Evolutionary conservation across 208 protist genomes (phyloP).

Genomic region (Crithidia brevicula): DNA sequence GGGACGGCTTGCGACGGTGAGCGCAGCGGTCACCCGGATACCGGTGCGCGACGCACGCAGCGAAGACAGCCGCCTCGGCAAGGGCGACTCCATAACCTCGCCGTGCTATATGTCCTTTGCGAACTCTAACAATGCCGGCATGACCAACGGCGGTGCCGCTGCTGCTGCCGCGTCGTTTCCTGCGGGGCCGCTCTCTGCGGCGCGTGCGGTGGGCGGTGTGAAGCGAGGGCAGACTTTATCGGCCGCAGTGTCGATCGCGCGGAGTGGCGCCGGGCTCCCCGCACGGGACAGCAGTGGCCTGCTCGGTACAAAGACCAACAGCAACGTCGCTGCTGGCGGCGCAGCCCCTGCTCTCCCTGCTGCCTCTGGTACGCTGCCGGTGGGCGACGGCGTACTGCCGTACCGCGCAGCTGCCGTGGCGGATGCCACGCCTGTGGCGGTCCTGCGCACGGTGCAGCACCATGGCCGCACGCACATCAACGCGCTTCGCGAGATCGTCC

Average conservation of each 20-base stretch:
- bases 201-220: conserved; percentile 8
- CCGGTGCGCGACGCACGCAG: conserved; percentile 27
- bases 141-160: not conserved
- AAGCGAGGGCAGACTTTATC: conserved; percentile 8
- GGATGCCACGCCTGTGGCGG: not conserved
- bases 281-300: conserved; percentile 17
- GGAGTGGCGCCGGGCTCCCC: conserved; percentile 11
- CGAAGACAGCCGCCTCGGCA: conserved; percentile 8
- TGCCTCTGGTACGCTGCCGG: not conserved
- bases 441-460: conserved; percentile 36
- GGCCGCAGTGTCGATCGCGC: not conserved
- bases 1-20: conserved; percentile 1
- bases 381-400: not conserved
- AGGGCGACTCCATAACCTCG: conserved; percentile 4
- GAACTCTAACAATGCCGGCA: not conserved
- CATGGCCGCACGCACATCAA: conserved; percentile 70
- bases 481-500: conserved; percentile 62
- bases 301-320: not conserved
- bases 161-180: not conserved
- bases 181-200: conserved; percentile 8
- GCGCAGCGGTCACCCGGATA: conserved; percentile 25
- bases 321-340: not conserved
- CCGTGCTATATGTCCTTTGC: conserved; percentile 17
- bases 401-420: not conserved
- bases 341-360: not conserved